Conservation (phyloP, 1,284 basidiomycete species). For the Trichosporon sp. region DNA sequence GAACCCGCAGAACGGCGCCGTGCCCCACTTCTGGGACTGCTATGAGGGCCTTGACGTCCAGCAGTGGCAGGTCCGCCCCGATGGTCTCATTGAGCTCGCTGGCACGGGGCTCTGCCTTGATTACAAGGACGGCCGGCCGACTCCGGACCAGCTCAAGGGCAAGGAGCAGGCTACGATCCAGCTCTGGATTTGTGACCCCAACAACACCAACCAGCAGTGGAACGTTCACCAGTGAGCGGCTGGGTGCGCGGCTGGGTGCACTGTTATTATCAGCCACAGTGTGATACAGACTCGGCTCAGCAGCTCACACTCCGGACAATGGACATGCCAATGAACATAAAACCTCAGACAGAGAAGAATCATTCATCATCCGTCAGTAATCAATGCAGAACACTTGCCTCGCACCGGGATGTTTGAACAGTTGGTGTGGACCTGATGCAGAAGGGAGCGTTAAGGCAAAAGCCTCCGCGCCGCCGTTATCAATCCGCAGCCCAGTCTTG, state of each 20-base stretch:
- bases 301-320: too few species aligned
- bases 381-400: not conserved
- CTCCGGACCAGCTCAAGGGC: not conserved
- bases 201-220: constrained; percentile 13
- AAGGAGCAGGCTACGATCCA: constrained; percentile 9
- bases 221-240: not conserved
- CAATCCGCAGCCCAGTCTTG: too few species aligned
- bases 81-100: not conserved
- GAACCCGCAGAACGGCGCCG: constrained; percentile 5
- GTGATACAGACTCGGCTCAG: too few species aligned
- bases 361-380: too few species aligned
- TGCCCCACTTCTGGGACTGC: not conserved
- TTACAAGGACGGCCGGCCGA: not conserved
- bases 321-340: too few species aligned
- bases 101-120: constrained; percentile 9
- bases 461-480: too few species aligned
- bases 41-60: not conserved
- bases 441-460: too few species aligned
- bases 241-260: too few species aligned
- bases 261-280: too few species aligned
- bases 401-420: too few species aligned
- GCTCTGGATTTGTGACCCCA: not conserved
- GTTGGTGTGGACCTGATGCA: too few species aligned
- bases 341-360: too few species aligned
- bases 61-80: not conserved